Base-by-base conservation (phyloP, 495 filamentous ascomycete genomes). In the Penicillium antarcticum region DNA sequence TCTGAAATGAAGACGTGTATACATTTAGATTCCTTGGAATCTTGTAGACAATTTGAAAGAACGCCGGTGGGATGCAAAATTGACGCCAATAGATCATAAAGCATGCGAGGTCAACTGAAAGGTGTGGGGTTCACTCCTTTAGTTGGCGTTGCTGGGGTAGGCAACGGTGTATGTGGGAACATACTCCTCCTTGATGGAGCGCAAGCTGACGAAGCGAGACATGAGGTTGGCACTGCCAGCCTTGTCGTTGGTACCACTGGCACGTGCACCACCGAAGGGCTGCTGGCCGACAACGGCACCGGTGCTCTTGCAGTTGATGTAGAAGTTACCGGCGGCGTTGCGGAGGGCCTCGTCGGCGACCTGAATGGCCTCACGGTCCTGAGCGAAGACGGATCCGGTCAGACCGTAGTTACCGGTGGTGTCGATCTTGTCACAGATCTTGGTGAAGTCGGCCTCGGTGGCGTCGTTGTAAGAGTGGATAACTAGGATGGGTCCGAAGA, bases 141-240 rank as follows among this genome's bases (percentile, higher is more conserved):
- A 58, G 48, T 66, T 70, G 34, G 75, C 70, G 62, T 95, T 96
- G 72, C 89, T 92, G 18, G 88, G 88, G 70, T 96, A 96, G 39
- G 58, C 71, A 46, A 96, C 91, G 65, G 77, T 78, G 44, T 76
- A 75, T 29, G 81, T 85, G 1, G 82, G 76, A 51, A 77, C 68
- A 56, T 91, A 95, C 76, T 95, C 90, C 81, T 96, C 91, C 81
- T 95, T 96, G 60, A 96, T 85, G 36, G 87, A 88, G 55, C 91
- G 78, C 70, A 85, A 72, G 70, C 87, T 91, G 17, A 94, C 88
- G 64, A 95, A 96, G 41, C 91, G 76, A 24, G 78, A 80, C 55
- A 96, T 63, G 45, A 96, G 67, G 63, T 83, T 87, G 51, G 77
- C 76, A 63, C 86, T 91, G 13, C 91, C 91, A 8, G 90, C 90